Conservation (phyloP, 495 filamentous ascomycete genomes). For the Aspergillus homomorphus region DNA sequence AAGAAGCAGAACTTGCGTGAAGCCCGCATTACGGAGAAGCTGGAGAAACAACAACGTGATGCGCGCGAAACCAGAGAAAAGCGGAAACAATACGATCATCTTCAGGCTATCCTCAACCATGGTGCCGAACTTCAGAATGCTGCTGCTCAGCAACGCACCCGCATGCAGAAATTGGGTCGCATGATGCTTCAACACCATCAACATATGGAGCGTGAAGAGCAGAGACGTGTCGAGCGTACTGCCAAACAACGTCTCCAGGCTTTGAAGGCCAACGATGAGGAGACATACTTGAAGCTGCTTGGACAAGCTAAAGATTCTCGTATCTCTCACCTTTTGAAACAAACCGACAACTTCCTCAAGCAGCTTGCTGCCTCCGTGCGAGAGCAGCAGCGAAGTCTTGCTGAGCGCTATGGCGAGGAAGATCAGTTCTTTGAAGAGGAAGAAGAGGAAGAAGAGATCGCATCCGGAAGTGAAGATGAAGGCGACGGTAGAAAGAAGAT, state of each 20-base stretch:
- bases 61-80: slow-evolving; percentile 90
- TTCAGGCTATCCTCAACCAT: slow-evolving; percentile 69
- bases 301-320: slow-evolving; percentile 98
- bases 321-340: slow-evolving; percentile 92
- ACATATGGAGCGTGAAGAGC: slow-evolving; percentile 97
- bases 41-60: slow-evolving; percentile 97
- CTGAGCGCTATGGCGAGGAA: slow-evolving; percentile 71
- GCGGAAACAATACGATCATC: slow-evolving; percentile 90
- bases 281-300: slow-evolving; percentile 93
- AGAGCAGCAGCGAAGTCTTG: slow-evolving; percentile 79
- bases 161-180: slow-evolving; percentile 80
- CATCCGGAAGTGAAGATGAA: slow-evolving; percentile 68
- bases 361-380: slow-evolving; percentile 93
- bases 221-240: slow-evolving; percentile 92
- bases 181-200: slow-evolving; percentile 85
- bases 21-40: slow-evolving; percentile 93
- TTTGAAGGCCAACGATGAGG: slow-evolving; percentile 97
- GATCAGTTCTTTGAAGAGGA: slow-evolving; percentile 57
- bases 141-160: slow-evolving; percentile 53
- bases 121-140: slow-evolving; percentile 61
- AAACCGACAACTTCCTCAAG: slow-evolving; percentile 95
- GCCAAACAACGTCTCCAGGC: slow-evolving; percentile 99
- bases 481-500: slow-evolving; percentile 68
- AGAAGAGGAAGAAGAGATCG: slow-evolving; percentile 64
- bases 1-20: slow-evolving; percentile 97